Percentiles rank a stretch among this genome's conserved stretches.
These are phyloP conservation scores for Torrubiella hemipterigena DNA, from an alignment of 2,329 filamentous ascomycete genomes.

Conservation along the genomic window DNA sequence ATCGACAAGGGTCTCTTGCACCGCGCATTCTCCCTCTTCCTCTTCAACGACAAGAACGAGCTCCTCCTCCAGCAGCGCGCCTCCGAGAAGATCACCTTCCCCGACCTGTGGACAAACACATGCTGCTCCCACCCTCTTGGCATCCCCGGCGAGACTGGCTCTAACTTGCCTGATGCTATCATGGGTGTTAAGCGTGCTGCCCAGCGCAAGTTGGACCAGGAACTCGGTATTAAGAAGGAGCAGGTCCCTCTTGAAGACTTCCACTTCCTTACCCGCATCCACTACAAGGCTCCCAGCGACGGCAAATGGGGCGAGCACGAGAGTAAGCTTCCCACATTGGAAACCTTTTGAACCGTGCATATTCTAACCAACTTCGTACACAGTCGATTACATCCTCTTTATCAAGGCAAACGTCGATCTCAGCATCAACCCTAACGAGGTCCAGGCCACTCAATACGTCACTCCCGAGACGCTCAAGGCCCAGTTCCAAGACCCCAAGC, in stretches of 20 bases:
- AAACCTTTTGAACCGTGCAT: neutral
- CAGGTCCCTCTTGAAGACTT: conserved; percentile 90
- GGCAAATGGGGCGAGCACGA: conserved; percentile 99
- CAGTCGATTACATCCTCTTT: conserved; percentile 97
- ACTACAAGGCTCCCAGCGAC: conserved; percentile 94
- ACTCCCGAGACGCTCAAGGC: conserved; percentile 68
- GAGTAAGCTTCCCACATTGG: conserved; percentile 49
- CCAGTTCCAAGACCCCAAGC: conserved; percentile 68
- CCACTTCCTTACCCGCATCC: conserved; percentile 88
- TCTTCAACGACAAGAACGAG: conserved; percentile 89
- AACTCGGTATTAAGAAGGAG: conserved; percentile 78
- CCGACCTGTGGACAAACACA: conserved; percentile 99
- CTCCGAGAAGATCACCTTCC: conserved; percentile 95
- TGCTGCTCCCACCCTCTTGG: conserved; percentile 96
- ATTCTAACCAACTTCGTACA: too few species aligned
- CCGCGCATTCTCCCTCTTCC: conserved; percentile 94
- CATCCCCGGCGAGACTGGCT: conserved; percentile 82
- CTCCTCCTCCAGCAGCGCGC: conserved; percentile 92
- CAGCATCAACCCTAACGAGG: conserved; percentile 76
- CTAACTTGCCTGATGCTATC: conserved; percentile 66
- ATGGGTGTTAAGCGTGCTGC: conserved; percentile 84
- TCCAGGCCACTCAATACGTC: conserved; percentile 74
- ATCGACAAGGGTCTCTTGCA: conserved; percentile 93
- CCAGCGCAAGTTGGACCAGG: conserved; percentile 85
- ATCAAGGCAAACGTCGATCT: conserved; percentile 89